A percentile compares a stretch with the other conserved stretches of the same genome.
These are phyloP conservation scores for Serendipita vermifera DNA, from an alignment of 768 basidiomycete species.

Conservation along the genomic window DNA sequence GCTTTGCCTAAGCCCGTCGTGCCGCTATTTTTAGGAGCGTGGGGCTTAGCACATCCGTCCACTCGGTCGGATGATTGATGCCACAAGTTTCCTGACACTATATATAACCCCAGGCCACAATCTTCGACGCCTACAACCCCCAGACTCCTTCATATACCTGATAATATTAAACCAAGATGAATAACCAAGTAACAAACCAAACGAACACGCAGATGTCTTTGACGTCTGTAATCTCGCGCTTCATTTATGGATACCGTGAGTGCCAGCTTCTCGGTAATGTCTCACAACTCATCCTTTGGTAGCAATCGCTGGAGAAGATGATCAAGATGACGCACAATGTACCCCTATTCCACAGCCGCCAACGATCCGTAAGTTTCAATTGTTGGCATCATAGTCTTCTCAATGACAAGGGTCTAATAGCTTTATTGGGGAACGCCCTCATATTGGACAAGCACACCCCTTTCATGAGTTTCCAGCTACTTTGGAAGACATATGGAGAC, in stretches of 20 bases:
- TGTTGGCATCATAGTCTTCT: background rate
- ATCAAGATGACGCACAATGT: background rate
- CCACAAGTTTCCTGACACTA: too few relatives aligned
- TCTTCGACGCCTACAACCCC: too few relatives aligned
- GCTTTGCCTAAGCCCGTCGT: too few relatives aligned
- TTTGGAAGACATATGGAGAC: conserved; percentile 27
- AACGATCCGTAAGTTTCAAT: conserved; percentile 19
- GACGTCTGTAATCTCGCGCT: background rate
- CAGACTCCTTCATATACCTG: too few relatives aligned
- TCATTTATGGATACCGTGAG: background rate
- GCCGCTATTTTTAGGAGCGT: too few relatives aligned
- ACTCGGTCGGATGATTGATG: too few relatives aligned
- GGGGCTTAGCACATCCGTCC: too few relatives aligned
- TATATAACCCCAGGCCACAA: too few relatives aligned
- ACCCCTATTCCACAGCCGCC: conserved; percentile 33
- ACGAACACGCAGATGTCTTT: background rate
- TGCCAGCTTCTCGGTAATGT: background rate
- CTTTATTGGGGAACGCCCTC: conserved; percentile 30
- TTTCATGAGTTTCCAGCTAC: conserved; percentile 22
- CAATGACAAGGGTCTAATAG: background rate
- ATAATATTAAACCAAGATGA: too few relatives aligned
- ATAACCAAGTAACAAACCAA: too few relatives aligned
- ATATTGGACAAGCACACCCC: conserved; percentile 16
- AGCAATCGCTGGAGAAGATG: background rate
- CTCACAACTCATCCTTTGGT: background rate